Base-by-base conservation (phyloP, 164 flowering plant genomes). In the Litsea cubeba region DNA sequence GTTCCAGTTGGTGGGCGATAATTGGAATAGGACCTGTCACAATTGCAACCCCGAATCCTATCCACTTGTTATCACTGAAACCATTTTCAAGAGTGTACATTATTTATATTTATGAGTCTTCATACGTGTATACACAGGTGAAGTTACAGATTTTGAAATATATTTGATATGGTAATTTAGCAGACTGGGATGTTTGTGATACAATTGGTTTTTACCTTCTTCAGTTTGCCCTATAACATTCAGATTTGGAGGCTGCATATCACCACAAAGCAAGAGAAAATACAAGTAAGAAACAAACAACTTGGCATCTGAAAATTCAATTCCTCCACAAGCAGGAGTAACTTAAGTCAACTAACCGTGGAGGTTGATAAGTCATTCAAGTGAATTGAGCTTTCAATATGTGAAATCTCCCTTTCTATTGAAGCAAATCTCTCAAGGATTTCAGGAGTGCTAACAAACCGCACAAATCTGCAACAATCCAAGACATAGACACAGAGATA, bases 391-490 rank as follows among this genome's bases (percentile, higher is more conserved):
- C 69, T 73, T 79, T 92, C 91, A 73, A 92, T 88, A 87, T 94
- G 95, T 62, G 76, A 78, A 50, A 94, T 85, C 85, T 94, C 98
- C 62, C 62, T 86, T 87, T 94, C 95, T 51, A 87, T 82, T 8
- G 89, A 86, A 46, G 88, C 94, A 81, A 92, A 87, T 76, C 98
- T 85, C 87, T 94, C 98, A 49, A 94, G 89, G 76, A 92, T 86
- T 76, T 94, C 98, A 1, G 98, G 98, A 12, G 95, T 83, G 74
- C 83, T 87, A 24, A 94, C 92, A 84, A 94, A 94, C 74, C 89
- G 82, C 83, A 94, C 98, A 81, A 94, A 94, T 82, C 98, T 94
- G 83, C 69, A 20, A 17, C 70, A 74, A 71, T 58, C 49, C 51
- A 75, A n/a, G 32, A 58, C 60, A 23, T 12, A 24, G 11, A 69